Evolutionary conservation across 208 protist genomes (phyloP).

Genomic region (Wallacemonas collosoma): DNA sequence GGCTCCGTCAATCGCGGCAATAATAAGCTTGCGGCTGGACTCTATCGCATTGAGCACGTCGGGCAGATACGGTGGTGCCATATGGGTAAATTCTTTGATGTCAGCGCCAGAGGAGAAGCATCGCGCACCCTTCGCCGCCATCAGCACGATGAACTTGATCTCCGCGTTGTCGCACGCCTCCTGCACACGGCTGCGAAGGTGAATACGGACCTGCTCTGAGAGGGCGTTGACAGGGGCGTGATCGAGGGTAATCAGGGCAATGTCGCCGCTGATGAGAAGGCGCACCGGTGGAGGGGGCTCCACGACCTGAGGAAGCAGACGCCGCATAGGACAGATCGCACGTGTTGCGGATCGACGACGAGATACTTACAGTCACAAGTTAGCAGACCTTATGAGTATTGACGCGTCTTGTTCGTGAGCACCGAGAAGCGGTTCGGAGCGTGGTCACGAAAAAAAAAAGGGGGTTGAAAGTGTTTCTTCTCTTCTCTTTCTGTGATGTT

Average conservation of each 20-base stretch:
- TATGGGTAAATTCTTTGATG: conserved; percentile 20
- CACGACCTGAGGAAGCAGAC: not conserved
- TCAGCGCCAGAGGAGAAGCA: conserved; percentile 32
- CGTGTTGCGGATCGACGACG: too few species aligned
- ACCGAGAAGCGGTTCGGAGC: conserved; percentile 13
- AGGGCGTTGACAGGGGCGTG: conserved; percentile 28
- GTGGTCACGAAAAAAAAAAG: not conserved
- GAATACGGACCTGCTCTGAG: conserved; percentile 4
- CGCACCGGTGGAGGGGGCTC: conserved; percentile 6
- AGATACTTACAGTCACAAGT: too few species aligned
- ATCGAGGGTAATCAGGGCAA: conserved; percentile 33
- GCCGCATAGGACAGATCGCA: not conserved
- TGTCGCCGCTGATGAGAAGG: conserved; percentile 11
- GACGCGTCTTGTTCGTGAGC: too few species aligned
- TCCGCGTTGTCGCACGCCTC: conserved; percentile 10
- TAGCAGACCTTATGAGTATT: too few species aligned
- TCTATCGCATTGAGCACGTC: conserved; percentile 29
- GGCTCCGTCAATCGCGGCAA: conserved; percentile 36
- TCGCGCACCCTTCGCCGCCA: not conserved
- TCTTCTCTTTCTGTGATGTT: too few species aligned
- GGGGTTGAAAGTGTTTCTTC: not conserved
- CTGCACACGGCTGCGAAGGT: conserved; percentile 15
- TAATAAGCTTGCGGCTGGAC: conserved; percentile 21
- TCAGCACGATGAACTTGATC: conserved; percentile 27
- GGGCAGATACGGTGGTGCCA: conserved; percentile 9